Conservation (phyloP, 2,329 filamentous ascomycete genomes). For the Colletotrichum sp. region DNA sequence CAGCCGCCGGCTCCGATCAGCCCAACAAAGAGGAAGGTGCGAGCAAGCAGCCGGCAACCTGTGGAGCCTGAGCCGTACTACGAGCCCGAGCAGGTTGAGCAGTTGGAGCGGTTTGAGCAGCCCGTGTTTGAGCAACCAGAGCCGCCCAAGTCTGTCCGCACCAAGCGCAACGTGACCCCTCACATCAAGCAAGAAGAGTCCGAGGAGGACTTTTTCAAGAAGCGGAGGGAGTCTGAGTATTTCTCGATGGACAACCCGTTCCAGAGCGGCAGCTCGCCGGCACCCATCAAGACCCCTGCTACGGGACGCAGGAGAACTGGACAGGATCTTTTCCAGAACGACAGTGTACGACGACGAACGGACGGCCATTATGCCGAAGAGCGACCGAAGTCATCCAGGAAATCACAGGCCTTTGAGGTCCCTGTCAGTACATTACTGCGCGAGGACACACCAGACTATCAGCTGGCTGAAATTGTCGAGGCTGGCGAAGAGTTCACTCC, state of each 20-base stretch:
- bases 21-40: constrained; percentile 59
- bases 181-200: constrained; percentile 55
- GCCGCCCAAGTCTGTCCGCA: constrained; percentile 45
- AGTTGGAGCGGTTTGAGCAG: constrained; percentile 24
- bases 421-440: constrained; percentile 47
- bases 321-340: constrained; percentile 26
- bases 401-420: constrained; percentile 64
- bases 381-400: constrained; percentile 16
- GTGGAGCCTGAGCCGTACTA: constrained; percentile 55
- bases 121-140: constrained; percentile 33
- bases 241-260: constrained; percentile 92
- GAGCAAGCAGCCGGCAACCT: constrained; percentile 59
- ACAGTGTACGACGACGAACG: constrained; percentile 48
- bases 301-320: constrained; percentile 51
- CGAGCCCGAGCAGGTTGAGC: constrained; percentile 33
- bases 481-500: constrained; percentile 93
- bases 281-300: constrained; percentile 50
- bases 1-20: constrained; percentile 36
- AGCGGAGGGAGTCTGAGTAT: constrained; percentile 45
- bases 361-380: constrained; percentile 30
- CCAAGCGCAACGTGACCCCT: constrained; percentile 57
- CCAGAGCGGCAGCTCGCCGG: constrained; percentile 80
- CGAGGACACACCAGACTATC: constrained; percentile 34
- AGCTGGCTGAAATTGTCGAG: constrained; percentile 51
- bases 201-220: constrained; percentile 47